phyloP scores from a whole-genome alignment of 345 rosid genomes.

The Populus euphratica region DNA sequence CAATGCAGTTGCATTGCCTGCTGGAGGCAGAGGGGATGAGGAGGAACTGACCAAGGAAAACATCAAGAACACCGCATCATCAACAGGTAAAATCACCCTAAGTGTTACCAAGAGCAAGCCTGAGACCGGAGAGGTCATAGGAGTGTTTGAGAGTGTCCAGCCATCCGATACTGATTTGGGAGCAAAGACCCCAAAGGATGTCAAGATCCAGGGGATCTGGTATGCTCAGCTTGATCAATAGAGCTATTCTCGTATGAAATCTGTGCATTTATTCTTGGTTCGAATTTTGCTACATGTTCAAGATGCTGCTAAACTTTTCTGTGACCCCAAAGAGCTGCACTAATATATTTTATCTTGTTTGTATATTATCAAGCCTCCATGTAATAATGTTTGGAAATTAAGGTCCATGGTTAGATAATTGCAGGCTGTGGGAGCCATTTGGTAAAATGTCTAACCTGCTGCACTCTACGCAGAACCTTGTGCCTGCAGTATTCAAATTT shows the following conservation, averaged over 20 bases:
- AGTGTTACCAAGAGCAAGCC: constrained; percentile 82
- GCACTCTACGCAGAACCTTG: background rate
- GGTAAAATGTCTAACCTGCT: background rate
- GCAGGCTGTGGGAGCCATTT: background rate
- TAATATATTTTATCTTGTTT: constrained; percentile 15
- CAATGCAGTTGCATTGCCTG: constrained; percentile 86
- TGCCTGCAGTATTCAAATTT: background rate
- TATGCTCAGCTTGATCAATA: constrained; percentile 88
- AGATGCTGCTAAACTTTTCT: constrained; percentile 31
- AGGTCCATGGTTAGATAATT: background rate
- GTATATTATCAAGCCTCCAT: constrained; percentile 27
- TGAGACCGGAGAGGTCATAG: constrained; percentile 84
- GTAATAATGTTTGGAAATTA: constrained; percentile 10
- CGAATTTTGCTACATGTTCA: constrained; percentile 34
- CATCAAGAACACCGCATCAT: constrained; percentile 60
- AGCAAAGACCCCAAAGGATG: constrained; percentile 93
- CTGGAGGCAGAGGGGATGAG: constrained; percentile 96
- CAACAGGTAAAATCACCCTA: constrained; percentile 75
- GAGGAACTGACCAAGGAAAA: constrained; percentile 85
- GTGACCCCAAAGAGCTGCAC: constrained; percentile 28
- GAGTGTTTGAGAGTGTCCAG: constrained; percentile 94
- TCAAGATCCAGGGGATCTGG: constrained; percentile 92
- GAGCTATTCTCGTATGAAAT: constrained; percentile 13
- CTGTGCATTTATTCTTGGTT: constrained; percentile 18
- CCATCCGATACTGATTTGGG: constrained; percentile 99